phyloP scores from a whole-genome alignment of 345 rosid genomes.

The Linum lewisii region DNA sequence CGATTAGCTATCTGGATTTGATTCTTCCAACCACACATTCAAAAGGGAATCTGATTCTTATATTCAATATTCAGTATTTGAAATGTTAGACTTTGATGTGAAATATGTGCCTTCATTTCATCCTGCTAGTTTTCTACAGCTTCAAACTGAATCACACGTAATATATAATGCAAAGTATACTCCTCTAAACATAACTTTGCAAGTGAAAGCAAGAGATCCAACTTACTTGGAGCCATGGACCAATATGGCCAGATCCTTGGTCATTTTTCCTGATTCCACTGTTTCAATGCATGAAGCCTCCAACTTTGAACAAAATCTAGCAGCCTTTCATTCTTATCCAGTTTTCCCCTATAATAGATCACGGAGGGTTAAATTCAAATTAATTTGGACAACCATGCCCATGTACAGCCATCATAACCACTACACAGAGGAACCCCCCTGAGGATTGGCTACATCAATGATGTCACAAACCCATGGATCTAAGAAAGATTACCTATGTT shows the following conservation, averaged over 20 bases:
- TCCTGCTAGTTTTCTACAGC: neutral
- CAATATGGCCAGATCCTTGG: conserved; percentile 91
- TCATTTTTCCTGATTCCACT: conserved; percentile 86
- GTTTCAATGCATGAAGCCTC: conserved; percentile 81
- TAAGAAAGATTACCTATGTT: conserved; percentile 53
- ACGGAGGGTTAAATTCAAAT: neutral
- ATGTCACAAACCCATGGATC: too few species aligned
- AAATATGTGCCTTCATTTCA: neutral
- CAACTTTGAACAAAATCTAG: conserved; percentile 65
- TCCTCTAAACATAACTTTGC: neutral
- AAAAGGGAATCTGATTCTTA: neutral
- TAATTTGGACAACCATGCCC: too few species aligned
- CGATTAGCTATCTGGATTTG: too few species aligned
- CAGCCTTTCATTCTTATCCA: conserved; percentile 65
- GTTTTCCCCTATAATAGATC: conserved; percentile 54
- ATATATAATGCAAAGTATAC: neutral
- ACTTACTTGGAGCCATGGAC: conserved; percentile 76
- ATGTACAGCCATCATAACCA: neutral
- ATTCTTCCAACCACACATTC: too few species aligned
- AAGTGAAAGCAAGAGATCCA: neutral
- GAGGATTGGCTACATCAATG: too few species aligned
- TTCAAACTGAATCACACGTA: neutral
- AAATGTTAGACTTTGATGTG: neutral
- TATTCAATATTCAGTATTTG: neutral
- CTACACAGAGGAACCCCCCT: neutral